Conservation (phyloP, 805 yeast species). For the Yamadazyma tumulicola region DNA sequence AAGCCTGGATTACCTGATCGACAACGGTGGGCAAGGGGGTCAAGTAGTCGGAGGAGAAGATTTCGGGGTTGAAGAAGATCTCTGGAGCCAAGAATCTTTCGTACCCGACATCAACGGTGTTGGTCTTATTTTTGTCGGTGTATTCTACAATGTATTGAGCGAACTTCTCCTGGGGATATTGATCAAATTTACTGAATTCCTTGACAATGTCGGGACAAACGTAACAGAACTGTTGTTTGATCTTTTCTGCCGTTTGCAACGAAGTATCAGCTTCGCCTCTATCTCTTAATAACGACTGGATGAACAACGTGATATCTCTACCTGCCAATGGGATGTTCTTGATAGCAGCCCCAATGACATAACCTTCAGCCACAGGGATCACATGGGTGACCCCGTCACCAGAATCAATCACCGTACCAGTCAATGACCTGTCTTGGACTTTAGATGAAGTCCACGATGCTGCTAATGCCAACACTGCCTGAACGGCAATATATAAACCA, state of each 20-base stretch:
- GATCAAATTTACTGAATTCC: conserved; percentile 92
- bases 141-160: conserved; percentile 89
- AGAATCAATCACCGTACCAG: conserved; percentile 97
- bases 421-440: conserved; percentile 89
- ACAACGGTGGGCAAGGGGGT: conserved; percentile 97
- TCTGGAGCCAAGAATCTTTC: conserved; percentile 99
- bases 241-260: conserved; percentile 91
- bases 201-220: conserved; percentile 97
- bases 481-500: conserved; percentile 97
- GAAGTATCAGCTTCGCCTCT: conserved; percentile 95
- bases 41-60: conserved; percentile 89
- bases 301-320: conserved; percentile 91
- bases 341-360: conserved; percentile 95
- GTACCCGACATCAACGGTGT: conserved; percentile 87
- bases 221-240: conserved; percentile 94
- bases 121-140: conserved; percentile 55
- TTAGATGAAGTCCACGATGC: conserved; percentile 98
- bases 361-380: conserved; percentile 98
- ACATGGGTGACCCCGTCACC: conserved; percentile 99
- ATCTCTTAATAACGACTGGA: conserved; percentile 90
- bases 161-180: conserved; percentile 82
- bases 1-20: conserved; percentile 89
- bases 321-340: conserved; percentile 98
- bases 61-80: conserved; percentile 96
- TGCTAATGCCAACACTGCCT: conserved; percentile 96